Base-by-base conservation (phyloP, 305 asterid genomes). In the Solanum hybrid region DNA sequence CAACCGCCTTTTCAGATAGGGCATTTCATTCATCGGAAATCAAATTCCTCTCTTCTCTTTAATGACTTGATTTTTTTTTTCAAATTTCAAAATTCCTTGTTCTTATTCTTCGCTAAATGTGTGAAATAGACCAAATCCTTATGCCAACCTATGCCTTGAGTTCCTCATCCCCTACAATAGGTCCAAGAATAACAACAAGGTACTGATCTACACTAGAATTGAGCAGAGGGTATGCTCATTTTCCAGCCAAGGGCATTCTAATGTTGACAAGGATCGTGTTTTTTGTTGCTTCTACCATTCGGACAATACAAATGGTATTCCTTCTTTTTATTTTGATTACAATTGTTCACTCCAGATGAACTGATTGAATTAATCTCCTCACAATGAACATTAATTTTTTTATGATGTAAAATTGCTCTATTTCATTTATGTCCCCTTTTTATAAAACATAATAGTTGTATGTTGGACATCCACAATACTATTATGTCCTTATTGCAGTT, bases 121-220 rank as follows among this genome's bases (percentile, higher is more conserved):
- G 10, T 56, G 19, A 56, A 56, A 56, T 56, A 56, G 9, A 56
- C n/a, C 69, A 56, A 56, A 56, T 17, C 2, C 26, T 19, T 91
- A 79, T 98, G 98, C 69, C 98, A 95, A 92, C 95, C 95, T 56
- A 91, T 94, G 95, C 91, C 95, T 87, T 81, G 94, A 32, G 92
- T 90, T 60, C 97, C 95, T n/a, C 29, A 27, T 27, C 29, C 29
- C 29, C 29, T 27, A 27, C 29, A 27, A 27, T 27, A 27, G 1
- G 29, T 27, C 99, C 98, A 3, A 93, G 98, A 91, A 97, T 96
- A 82, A 94, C 98, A 79, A 98, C 97, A 95, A 31, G 32, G 32
- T 15, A 96, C 98, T 1, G 98, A 96, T 92, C 99, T 95, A 90
- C 97, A 95, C 90, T 1, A 96, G 97, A 93, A 96, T 95, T 90